Evolutionary conservation across 139 green algal species (phyloP).

Genomic region (Volvox reticuliferus): DNA sequence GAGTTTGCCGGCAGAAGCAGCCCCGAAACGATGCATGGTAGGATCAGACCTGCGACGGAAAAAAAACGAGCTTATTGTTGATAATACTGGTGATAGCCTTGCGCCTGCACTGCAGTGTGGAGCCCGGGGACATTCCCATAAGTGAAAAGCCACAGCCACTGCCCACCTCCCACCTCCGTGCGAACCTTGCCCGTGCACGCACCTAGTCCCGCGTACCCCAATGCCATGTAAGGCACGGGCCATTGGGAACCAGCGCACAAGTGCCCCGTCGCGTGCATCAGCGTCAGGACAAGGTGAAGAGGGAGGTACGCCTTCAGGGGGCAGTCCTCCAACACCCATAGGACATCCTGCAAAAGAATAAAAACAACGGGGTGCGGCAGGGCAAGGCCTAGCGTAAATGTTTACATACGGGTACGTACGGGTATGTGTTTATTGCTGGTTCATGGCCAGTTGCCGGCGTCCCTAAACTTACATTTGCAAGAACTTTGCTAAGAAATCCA

Average conservation of each 20-base stretch:
- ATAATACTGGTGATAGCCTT: too few species aligned
- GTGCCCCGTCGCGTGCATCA: not conserved
- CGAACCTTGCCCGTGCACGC: not conserved
- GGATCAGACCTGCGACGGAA: conserved; percentile 15
- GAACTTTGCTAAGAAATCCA: conserved; percentile 19
- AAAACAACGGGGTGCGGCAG: too few species aligned
- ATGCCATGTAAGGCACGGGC: not conserved
- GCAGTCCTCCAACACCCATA: conserved; percentile 53
- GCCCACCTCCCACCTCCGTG: not conserved
- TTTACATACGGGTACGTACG: too few species aligned
- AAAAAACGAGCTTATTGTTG: too few species aligned
- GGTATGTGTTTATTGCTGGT: too few species aligned
- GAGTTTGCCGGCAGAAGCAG: conserved; percentile 32
- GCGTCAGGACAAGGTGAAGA: not conserved
- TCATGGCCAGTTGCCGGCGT: too few species aligned
- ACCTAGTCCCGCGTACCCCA: conserved; percentile 36
- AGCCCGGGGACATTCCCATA: too few species aligned
- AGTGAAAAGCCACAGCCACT: not conserved
- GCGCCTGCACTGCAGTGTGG: too few species aligned
- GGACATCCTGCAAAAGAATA: conserved; percentile 37
- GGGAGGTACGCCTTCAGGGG: conserved; percentile 25
- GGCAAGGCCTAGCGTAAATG: too few species aligned
- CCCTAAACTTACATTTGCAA: conserved; percentile 35
- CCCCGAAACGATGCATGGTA: conserved; percentile 27
- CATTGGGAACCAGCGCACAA: not conserved